These are phyloP conservation scores for Carpinus fangiana DNA, from an alignment of 306 rosid species.

Conservation along the genomic window DNA sequence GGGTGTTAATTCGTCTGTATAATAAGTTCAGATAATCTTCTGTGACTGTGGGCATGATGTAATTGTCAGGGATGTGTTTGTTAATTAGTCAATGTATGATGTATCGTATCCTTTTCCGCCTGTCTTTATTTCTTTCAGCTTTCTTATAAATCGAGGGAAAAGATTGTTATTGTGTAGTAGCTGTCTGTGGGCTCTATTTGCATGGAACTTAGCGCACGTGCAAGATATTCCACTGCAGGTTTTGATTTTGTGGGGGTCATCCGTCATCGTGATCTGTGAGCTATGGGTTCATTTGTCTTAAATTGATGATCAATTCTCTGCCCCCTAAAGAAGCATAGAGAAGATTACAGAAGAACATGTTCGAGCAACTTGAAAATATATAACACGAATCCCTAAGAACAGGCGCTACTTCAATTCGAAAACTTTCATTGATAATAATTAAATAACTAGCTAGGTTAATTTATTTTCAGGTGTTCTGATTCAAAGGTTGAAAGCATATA, in stretches of 20 bases:
- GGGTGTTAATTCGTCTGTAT: constrained; percentile 34
- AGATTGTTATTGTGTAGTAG: background rate
- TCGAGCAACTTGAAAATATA: no score
- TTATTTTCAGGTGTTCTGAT: no score
- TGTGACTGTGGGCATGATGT: constrained; percentile 34
- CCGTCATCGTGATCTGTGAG: background rate
- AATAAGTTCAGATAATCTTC: constrained; percentile 39
- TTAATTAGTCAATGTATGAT: constrained; percentile 6
- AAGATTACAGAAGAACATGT: no score
- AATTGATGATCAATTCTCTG: no score
- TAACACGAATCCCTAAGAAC: no score
- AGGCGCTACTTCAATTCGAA: no score
- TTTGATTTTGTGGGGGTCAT: constrained; percentile 26
- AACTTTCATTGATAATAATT: no score
- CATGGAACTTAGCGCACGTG: constrained; percentile 70
- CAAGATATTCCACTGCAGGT: constrained; percentile 50
- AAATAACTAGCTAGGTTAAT: no score
- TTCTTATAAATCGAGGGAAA: constrained; percentile 25
- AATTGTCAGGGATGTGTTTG: constrained; percentile 27
- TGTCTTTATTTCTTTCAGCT: constrained; percentile 9
- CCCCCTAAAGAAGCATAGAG: no score
- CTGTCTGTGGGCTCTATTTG: constrained; percentile 37
- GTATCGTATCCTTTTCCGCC: constrained; percentile 30
- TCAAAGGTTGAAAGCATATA: no score
- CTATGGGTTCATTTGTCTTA: no score